Percentiles rank a stretch among this genome's conserved stretches.
phyloP scores from a whole-genome alignment of 163 green algal genomes.

The Scenedesmus sp. region DNA sequence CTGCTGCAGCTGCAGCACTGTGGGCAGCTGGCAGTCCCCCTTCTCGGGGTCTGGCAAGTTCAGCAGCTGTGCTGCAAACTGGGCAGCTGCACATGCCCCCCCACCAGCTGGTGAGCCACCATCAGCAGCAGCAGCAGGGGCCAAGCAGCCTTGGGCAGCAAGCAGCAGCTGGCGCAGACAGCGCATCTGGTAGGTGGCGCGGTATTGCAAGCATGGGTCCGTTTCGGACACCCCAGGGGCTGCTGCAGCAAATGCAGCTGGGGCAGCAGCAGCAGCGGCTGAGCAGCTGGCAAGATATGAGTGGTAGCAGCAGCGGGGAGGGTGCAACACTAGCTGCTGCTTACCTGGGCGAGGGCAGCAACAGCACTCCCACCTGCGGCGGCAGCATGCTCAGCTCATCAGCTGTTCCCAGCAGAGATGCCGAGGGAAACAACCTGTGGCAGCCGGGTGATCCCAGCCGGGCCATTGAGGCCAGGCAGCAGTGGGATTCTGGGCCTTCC shows the following conservation, averaged over 20 bases:
- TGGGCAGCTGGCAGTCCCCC: background rate
- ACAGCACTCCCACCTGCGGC: background rate
- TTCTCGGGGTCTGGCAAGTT: background rate
- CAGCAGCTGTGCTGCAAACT: background rate
- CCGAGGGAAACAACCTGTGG: background rate
- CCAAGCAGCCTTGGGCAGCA: background rate
- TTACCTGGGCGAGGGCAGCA: background rate
- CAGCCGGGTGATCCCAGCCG: background rate
- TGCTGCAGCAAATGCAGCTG: conserved; percentile 25
- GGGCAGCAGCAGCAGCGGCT: conserved; percentile 7
- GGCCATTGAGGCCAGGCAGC: background rate
- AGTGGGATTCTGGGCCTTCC: background rate
- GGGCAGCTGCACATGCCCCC: conserved; percentile 22
- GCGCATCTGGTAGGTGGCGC: background rate
- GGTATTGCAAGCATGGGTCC: background rate
- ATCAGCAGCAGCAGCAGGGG: conserved; percentile 16
- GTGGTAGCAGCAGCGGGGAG: conserved; percentile 28
- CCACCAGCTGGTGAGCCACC: conserved; percentile 11
- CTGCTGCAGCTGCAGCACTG: conserved; percentile 18
- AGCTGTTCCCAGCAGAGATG: background rate
- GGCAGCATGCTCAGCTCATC: background rate
- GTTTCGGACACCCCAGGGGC: conserved; percentile 19
- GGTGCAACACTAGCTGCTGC: background rate
- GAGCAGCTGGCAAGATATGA: background rate
- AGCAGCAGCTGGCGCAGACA: background rate